Conservation (phyloP, 2,329 filamentous ascomycete genomes). For the Colletotrichum tamarilloi region DNA sequence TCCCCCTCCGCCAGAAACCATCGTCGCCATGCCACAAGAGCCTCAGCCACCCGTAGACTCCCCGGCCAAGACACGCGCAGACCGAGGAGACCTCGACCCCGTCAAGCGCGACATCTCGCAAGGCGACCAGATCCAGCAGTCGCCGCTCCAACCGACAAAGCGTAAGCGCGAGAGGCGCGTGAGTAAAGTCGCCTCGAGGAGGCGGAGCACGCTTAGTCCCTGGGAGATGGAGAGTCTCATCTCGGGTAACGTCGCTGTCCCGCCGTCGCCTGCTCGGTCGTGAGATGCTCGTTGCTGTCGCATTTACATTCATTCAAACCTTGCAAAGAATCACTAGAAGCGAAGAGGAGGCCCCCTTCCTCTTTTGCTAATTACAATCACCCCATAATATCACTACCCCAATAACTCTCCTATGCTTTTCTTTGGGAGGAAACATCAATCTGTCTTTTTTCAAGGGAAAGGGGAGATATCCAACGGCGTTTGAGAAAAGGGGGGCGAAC, state of each 20-base stretch:
- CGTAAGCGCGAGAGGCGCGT: conserved; percentile 64
- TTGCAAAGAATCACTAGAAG: background rate
- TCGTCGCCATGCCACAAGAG: conserved; percentile 13
- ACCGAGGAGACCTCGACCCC: conserved; percentile 48
- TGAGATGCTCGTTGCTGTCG: background rate
- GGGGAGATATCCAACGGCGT: background rate
- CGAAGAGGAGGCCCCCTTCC: background rate
- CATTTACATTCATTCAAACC: background rate
- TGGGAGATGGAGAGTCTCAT: conserved; percentile 79
- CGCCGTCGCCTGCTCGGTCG: conserved; percentile 32
- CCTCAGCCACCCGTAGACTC: background rate
- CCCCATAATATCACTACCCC: background rate
- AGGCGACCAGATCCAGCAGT: conserved; percentile 36
- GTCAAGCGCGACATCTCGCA: conserved; percentile 45
- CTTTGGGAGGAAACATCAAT: background rate
- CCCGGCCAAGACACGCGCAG: background rate
- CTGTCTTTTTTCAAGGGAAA: background rate
- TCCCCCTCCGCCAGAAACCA: conserved; percentile 32
- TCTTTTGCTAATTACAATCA: background rate
- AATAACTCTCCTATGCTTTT: background rate
- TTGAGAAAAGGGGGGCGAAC: background rate
- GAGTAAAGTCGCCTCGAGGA: conserved; percentile 68
- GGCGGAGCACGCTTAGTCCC: conserved; percentile 80
- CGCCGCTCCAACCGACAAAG: conserved; percentile 46
- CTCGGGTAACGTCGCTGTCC: conserved; percentile 46